Evolutionary conservation across 371 early-diverging fungal species (phyloP), one percentile per base, ranked within the genome.

Genomic region (Mucor ambiguus): DNA sequence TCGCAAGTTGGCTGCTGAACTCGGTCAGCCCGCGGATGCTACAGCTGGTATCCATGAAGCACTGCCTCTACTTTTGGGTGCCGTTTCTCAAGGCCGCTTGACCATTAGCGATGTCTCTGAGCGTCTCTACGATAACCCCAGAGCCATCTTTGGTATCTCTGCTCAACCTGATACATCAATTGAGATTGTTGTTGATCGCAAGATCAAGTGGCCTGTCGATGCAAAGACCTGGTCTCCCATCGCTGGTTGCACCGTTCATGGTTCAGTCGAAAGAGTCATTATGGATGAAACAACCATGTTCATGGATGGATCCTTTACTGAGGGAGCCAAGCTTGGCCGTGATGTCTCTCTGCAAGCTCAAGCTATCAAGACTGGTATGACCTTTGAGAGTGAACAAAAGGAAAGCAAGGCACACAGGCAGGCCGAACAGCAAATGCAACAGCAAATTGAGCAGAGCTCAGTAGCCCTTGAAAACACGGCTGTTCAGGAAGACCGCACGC

Each of bases 151-250:
- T 76, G 90, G 90, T 38, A 75, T 97, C 7, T 90, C 93, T 24
- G 84, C 90, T 60, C 95, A 96, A 77, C 80, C 89, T 16, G 96
- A 96, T 65, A 95, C 97, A 12, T 92, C 89, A 58, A 82, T 98
- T 37, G 98, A 98, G 80, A 85, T 95, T 57, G 92, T 92, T 68
- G 78, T 89, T 41, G 92, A 89, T 59, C 86, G 90, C 37, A 64
- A 74, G 30, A 69, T 74, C 28, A 52, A 64, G 49, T 83, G 78
- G 73, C 68, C 72, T 24, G 75, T 67, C 63, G 80, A 67, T 62
- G 75, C 60, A 37, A 71, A 71, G 28, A 64, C 55, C 58, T 80
- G 72, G 85, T 83, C 72, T 35, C 87, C 79, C 56, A 76, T 83
- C 71, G 80, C 75, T 44, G 84, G 78, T 58, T 78, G 67, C 70